Base-by-base conservation (phyloP, 169 alveolate genomes). In the Besnoitia besnoiti region DNA sequence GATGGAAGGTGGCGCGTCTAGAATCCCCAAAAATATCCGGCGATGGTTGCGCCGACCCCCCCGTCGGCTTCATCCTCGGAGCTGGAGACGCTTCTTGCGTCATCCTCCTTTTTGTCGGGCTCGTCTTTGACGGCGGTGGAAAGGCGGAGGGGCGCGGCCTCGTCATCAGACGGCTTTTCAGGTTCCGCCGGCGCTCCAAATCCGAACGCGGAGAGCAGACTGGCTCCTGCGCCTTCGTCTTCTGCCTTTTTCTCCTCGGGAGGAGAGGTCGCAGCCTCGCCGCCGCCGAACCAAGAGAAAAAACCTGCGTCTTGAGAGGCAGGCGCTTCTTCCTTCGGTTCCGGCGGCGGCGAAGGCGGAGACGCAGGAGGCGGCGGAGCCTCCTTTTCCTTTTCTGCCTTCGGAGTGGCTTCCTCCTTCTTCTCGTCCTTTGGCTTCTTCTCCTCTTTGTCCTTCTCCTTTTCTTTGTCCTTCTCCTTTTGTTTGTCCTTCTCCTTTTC, bases 1-100 rank as follows among this genome's bases (percentile, higher is more conserved):
- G 19, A 50, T 14, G 62, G 30, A 19, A 19, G 62, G 30, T 14
- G 62, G 10, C 30, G 19, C 62, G n/a, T n/a, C n/a, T 37, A 76
- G 85, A 76, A 76, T 16, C 85, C 85, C 85, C 85, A 76, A 47
- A 76, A 76, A 47, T 76, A 76, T n/a, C 49, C 49, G n/a, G 85
- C 85, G 30, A 76, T 39, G 49, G 85, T 16, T 4, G 85, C 44
- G 19, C 49, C 85, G 85, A 76, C 27, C 24, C 85, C 85, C 7
- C 50, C 85, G 4, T 76, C 51, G 30, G 30, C 85, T 76, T 76
- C 85, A 35, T 76, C 85, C 30, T 76, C 51, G 12, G 85, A 35
- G 50, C 49, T 16, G 50, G 85, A 16, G 50, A 10, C 51, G 50
- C 49, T 39, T 37, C 27, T 35, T 12, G 44, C 85, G 44, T 39